Conservation (phyloP, 164 flowering plant genomes). For the Chimonanthus praecox region DNA sequence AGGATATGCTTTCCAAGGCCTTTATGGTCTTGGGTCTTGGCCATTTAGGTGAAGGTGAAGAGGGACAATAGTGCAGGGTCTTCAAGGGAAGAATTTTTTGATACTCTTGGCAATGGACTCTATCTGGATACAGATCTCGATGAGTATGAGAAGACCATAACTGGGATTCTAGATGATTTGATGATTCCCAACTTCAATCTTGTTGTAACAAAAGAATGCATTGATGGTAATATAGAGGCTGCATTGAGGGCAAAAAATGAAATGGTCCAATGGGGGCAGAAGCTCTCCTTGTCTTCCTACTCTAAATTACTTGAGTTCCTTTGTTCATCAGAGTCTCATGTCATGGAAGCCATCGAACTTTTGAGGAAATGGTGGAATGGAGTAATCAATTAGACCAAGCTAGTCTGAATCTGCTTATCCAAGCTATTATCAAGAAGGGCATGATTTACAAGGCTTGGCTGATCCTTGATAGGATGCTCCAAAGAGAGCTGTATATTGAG, state of each 20-base stretch:
- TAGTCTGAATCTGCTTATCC: conserved; percentile 56
- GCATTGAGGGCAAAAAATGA: conserved; percentile 40
- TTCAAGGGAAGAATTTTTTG: conserved; percentile 61
- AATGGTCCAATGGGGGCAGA: conserved; percentile 60
- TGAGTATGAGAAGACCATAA: conserved; percentile 49
- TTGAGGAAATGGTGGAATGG: conserved; percentile 41
- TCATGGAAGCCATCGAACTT: conserved; percentile 25
- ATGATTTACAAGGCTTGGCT: conserved; percentile 21
- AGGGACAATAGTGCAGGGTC: conserved; percentile 61
- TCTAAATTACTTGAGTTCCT: conserved; percentile 38
- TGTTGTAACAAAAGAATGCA: conserved; percentile 35
- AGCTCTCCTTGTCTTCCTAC: conserved; percentile 42
- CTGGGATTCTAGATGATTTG: conserved; percentile 46
- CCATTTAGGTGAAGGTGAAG: conserved; percentile 44
- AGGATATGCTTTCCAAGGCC: conserved; percentile 54
- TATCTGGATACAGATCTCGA: conserved; percentile 67
- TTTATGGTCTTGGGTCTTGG: conserved; percentile 52
- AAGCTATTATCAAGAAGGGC: conserved; percentile 40
- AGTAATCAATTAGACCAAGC: conserved; percentile 42
- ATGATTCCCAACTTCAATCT: conserved; percentile 54
- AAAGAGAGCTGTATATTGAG: conserved; percentile 28
- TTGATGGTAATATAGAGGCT: conserved; percentile 26
- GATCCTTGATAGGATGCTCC: conserved; percentile 44
- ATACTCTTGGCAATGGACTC: conserved; percentile 88
- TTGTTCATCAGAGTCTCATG: conserved; percentile 27